These are phyloP conservation scores for Cryphonectria japonica DNA, from an alignment of 2,329 filamentous ascomycete species.

Conservation along the genomic window DNA sequence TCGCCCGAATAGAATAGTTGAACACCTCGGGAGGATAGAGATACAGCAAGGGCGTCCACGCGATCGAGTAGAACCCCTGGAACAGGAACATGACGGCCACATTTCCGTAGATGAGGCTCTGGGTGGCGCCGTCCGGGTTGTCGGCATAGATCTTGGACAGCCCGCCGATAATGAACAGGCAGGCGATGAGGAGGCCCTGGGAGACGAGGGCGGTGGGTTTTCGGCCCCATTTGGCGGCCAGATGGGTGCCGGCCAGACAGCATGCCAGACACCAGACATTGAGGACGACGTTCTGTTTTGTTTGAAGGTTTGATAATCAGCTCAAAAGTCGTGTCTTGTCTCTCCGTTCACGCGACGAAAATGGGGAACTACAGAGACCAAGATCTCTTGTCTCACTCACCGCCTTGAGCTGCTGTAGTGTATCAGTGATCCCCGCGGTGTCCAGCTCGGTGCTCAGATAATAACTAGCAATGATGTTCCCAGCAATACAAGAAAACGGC, in stretches of 20 bases:
- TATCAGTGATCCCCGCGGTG: slow-evolving; percentile 50
- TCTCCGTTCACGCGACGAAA: too few relatives aligned
- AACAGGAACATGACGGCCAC: slow-evolving; percentile 56
- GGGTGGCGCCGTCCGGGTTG: slow-evolving; percentile 35
- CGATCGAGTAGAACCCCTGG: slow-evolving; percentile 54
- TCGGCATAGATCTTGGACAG: slow-evolving; percentile 48
- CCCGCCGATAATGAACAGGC: slow-evolving; percentile 55
- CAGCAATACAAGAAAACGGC: slow-evolving; percentile 40
- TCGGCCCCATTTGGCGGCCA: slow-evolving; percentile 48
- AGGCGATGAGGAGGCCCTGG: slow-evolving; percentile 43
- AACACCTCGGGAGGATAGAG: slow-evolving; percentile 55
- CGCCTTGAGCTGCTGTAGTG: slow-evolving; percentile 47
- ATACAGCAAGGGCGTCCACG: slow-evolving; percentile 52
- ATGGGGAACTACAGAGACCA: too few relatives aligned
- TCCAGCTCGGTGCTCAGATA: slow-evolving; percentile 48
- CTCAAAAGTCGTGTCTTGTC: too few relatives aligned
- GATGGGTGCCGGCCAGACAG: slow-evolving; percentile 47
- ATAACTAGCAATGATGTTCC: slow-evolving; percentile 46
- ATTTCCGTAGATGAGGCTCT: slow-evolving; percentile 43
- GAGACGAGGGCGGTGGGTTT: slow-evolving; percentile 48
- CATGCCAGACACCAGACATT: slow-evolving; percentile 53
- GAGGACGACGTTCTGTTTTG: slow-evolving; percentile 51
- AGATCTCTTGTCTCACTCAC: slow-evolving; percentile 32
- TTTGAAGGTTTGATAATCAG: slow-evolving; percentile 4
- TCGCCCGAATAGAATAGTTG: slow-evolving; percentile 53